Evolutionary conservation across 2,329 filamentous ascomycete species (phyloP).

Genomic region (Apiospora phragmitis): DNA sequence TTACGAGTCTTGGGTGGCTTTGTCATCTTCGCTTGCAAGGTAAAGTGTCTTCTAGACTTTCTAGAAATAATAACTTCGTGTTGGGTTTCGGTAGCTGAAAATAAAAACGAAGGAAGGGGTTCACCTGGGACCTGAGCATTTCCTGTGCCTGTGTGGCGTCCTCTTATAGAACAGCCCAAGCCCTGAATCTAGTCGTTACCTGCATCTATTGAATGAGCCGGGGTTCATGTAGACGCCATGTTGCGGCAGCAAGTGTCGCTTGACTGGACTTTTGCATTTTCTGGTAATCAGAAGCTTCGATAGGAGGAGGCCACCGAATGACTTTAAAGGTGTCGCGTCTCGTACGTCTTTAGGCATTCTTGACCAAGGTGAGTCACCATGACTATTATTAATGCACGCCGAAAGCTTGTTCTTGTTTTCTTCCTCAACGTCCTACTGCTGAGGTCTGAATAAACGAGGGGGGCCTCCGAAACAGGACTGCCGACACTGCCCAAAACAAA

Average conservation of each 20-base stretch:
- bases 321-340: not conserved
- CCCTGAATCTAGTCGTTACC: not conserved
- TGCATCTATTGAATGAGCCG: not conserved
- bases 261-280: not conserved
- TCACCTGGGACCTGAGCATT: not conserved
- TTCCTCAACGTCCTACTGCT: not conserved
- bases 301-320: not conserved
- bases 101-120: not conserved
- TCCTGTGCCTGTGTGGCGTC: not conserved
- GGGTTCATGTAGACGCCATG: not conserved
- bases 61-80: not conserved
- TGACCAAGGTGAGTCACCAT: not conserved
- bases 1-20: not conserved
- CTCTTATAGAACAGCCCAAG: not conserved
- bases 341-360: not conserved
- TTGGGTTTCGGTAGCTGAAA: not conserved
- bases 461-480: not conserved
- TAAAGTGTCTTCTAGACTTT: not conserved
- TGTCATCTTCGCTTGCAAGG: not conserved
- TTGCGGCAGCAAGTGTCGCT: not conserved
- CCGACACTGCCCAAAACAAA: not conserved
- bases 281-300: not conserved
- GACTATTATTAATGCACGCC: not conserved
- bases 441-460: not conserved
- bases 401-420: not conserved